Base-by-base conservation (phyloP, 2,329 filamentous ascomycete species). In the Moelleriella libera region DNA sequence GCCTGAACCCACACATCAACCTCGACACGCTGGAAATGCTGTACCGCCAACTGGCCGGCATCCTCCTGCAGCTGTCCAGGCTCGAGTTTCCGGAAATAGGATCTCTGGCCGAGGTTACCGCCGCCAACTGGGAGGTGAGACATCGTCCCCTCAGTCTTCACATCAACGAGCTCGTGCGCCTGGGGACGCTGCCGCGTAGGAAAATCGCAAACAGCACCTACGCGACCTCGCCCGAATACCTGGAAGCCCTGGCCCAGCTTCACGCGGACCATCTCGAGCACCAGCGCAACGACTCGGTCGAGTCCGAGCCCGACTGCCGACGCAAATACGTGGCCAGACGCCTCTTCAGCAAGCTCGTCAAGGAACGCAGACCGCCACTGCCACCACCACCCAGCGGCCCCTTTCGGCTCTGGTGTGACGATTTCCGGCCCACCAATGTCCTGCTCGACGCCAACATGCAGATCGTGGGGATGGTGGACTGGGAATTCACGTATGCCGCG, bases 401-500 rank as follows among this genome's bases (percentile, higher is more conserved):
- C 6, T 52, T 54, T 30, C 46, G 45, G 21, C 52, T 66, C 6
- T 66, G 53, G 48, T 55, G 51, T 44, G 60, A 64, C 44, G 60
- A 64, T 41, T 41, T 14, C 14, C 48, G 57, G 9, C 54, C 61
- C 11, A 50, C 51, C 4, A 67, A 67, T 37, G 50, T 63, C 28
- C 52, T 67, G 2, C 6, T 64, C 4, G 53, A 61, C 31, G 48
- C 54, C 3, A 43, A 58, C 11, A 42, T 59, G 2, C 46, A 54
- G 0, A 51, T 68, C 1, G 55, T 58, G 9, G 61, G 56, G 5
- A 56, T 65, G 0, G 62, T 71, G 4, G 66, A 69, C 50, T 70
- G 64, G 64, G 67, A 70, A 53, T 65, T 63, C 47, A 51, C 61
- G 0, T 66, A 67, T 48, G 56, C 50, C 1, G 64, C 55, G 0